phyloP scores from a whole-genome alignment of 1,284 basidiomycete species.

The Boletus sp. region DNA sequence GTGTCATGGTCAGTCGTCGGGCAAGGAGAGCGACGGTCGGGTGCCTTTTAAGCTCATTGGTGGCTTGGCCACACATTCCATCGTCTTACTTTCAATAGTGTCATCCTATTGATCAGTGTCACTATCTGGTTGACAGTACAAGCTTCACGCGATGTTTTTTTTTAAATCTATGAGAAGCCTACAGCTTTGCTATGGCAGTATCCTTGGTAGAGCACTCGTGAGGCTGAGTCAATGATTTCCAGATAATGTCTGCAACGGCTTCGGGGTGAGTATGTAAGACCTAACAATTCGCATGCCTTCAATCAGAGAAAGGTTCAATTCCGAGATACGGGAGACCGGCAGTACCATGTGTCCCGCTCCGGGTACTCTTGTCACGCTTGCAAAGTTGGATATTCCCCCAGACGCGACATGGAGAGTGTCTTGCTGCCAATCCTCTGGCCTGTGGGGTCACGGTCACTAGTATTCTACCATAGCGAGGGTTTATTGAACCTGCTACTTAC shows the following conservation, averaged over 20 bases:
- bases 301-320: background rate
- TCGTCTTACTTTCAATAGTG: too few relatives aligned
- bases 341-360: too few relatives aligned
- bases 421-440: background rate
- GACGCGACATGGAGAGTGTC: background rate
- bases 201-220: background rate
- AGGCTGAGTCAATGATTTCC: background rate
- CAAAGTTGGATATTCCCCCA: slow-evolving; percentile 6
- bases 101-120: too few relatives aligned
- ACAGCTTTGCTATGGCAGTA: background rate
- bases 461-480: too few relatives aligned
- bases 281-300: background rate
- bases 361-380: background rate
- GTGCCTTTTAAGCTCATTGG: too few relatives aligned
- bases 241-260: too few relatives aligned
- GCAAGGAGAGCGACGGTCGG: too few relatives aligned
- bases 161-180: too few relatives aligned
- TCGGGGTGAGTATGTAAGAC: slow-evolving; percentile 9
- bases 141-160: too few relatives aligned
- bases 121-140: too few relatives aligned
- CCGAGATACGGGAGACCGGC: background rate
- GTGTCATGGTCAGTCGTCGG: too few relatives aligned
- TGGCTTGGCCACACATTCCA: too few relatives aligned
- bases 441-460: background rate
- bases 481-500: background rate